A percentile compares a stretch with the other conserved stretches of the same genome.
Conservation (phyloP, 148 eudicot genomes). For the Rhododendron ferrugineum region DNA sequence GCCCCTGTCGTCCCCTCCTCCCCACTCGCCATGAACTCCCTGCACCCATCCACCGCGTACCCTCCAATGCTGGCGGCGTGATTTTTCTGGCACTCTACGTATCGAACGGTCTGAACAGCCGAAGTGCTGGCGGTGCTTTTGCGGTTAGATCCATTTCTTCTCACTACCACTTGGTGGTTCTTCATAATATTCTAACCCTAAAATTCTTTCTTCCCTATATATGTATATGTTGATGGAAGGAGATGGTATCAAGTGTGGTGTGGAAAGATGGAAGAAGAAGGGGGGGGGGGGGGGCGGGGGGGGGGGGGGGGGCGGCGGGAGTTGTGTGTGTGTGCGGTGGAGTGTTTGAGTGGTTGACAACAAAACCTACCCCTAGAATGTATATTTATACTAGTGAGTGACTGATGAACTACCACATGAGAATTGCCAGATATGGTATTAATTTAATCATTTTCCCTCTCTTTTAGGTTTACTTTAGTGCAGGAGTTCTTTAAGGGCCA, state of each 20-base stretch:
- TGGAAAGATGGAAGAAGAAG: not conserved
- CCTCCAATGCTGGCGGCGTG: conserved; percentile 81
- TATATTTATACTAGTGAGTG: conserved; percentile 13
- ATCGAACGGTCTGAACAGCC: conserved; percentile 22
- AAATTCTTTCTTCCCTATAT: not conserved
- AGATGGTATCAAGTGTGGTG: not conserved
- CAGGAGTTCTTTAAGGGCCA: not conserved
- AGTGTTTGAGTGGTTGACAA: not conserved
- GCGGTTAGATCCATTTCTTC: conserved; percentile 24
- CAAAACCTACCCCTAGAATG: conserved; percentile 5
- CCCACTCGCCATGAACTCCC: conserved; percentile 74
- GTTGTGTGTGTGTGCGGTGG: too few species aligned
- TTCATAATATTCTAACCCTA: conserved; percentile 22
- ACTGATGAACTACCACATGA: conserved; percentile 15
- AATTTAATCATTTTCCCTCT: conserved; percentile 10
- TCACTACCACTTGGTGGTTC: conserved; percentile 56
- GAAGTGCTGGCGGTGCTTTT: conserved; percentile 17
- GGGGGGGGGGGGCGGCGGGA: too few species aligned
- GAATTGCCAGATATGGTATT: not conserved
- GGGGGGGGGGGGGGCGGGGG: not conserved
- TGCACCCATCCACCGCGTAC: conserved; percentile 80
- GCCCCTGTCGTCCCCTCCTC: conserved; percentile 43
- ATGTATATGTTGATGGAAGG: not conserved
- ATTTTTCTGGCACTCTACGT: conserved; percentile 72
- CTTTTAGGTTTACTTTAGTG: conserved; percentile 1